Percentiles rank a stretch among this genome's conserved stretches.
Evolutionary conservation across 139 green algal species (phyloP).

Genomic region (Chlamydomonas sphaeroides): DNA sequence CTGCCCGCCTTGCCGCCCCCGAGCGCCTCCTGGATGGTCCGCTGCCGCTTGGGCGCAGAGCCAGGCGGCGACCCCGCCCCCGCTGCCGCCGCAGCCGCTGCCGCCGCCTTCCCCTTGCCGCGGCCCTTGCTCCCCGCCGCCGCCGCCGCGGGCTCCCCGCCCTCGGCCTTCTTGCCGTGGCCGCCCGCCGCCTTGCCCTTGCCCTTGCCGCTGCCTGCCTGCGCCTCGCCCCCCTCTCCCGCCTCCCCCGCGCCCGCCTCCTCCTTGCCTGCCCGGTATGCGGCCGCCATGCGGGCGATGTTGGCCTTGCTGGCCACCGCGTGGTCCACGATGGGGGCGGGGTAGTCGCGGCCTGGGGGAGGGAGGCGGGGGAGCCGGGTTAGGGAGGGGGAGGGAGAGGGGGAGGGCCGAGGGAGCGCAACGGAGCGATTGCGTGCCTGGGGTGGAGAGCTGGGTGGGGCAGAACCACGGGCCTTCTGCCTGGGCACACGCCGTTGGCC

Average conservation of each 20-base stretch:
- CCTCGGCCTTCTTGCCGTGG: neutral
- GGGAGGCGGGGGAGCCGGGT: too few relatives aligned
- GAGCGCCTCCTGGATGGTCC: constrained; percentile 13
- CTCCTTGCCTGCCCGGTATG: constrained; percentile 24
- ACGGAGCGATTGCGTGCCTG: too few relatives aligned
- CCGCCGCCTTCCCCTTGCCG: too few relatives aligned
- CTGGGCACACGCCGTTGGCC: too few relatives aligned
- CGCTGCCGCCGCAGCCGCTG: too few relatives aligned
- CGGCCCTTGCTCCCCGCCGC: neutral
- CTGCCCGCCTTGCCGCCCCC: neutral
- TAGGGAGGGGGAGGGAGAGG: too few relatives aligned
- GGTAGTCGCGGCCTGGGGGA: constrained; percentile 86
- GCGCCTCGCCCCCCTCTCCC: neutral
- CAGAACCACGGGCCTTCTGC: too few relatives aligned
- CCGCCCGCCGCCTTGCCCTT: neutral
- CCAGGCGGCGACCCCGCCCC: too few relatives aligned
- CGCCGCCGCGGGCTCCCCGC: too few relatives aligned
- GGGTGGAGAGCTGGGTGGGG: too few relatives aligned
- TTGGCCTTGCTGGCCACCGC: constrained; percentile 68
- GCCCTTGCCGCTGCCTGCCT: neutral
- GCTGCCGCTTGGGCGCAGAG: constrained; percentile 12
- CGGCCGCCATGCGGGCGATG: constrained; percentile 76
- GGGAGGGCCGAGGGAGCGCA: too few relatives aligned
- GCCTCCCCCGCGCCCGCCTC: neutral
- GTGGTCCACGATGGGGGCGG: constrained; percentile 89